phyloP scores from a whole-genome alignment of 208 protist genomes.

The Leishmania tarentolae region DNA sequence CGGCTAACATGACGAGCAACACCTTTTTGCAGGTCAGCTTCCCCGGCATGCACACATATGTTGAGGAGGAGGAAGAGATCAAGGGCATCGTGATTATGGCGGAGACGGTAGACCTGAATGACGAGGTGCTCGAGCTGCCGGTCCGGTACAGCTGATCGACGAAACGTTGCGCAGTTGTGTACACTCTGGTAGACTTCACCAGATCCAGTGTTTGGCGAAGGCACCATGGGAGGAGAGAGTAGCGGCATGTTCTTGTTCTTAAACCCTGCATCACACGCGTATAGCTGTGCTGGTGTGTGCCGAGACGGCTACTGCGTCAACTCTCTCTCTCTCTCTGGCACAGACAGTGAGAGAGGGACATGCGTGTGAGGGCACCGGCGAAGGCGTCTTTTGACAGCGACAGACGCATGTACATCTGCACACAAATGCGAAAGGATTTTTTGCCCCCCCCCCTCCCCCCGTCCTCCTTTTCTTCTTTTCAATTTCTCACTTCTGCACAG shows the following conservation, averaged over 20 bases:
- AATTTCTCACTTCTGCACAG: neutral
- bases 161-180: neutral
- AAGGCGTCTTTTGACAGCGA: neutral
- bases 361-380: neutral
- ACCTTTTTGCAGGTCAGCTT: conserved; percentile 54
- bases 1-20: conserved; percentile 49
- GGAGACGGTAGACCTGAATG: conserved; percentile 51
- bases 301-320: neutral
- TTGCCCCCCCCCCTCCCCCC: neutral
- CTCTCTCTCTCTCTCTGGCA: neutral
- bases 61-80: conserved; percentile 59
- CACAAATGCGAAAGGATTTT: neutral
- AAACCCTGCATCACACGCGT: neutral
- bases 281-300: neutral
- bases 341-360: neutral
- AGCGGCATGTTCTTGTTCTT: neutral
- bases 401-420: neutral
- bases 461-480: neutral
- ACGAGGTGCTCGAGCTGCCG: conserved; percentile 58
- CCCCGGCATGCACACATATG: conserved; percentile 51
- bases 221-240: neutral
- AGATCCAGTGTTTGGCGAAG: neutral
- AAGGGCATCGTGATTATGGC: conserved; percentile 49
- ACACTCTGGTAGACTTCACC: neutral
- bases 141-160: conserved; percentile 45